Evolutionary conservation across 495 filamentous ascomycete species (phyloP), one percentile per base, ranked within the genome.

Genomic region (Penicillium canariense): DNA sequence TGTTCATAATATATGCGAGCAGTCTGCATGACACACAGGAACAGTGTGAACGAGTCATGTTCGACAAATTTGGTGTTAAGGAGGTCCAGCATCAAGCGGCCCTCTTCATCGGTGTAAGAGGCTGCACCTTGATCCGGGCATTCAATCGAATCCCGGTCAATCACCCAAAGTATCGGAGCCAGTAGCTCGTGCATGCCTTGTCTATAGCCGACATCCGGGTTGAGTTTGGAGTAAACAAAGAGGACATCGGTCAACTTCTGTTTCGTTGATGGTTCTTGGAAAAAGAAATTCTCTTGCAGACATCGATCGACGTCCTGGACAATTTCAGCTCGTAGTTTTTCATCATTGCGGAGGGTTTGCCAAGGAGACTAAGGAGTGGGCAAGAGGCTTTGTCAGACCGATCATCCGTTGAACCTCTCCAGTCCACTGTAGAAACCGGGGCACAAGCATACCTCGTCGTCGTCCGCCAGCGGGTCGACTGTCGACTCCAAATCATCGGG

Each of bases 161-260:
- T 75, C 9, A 90, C 89, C 85, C 91, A 96, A 9, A 97, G 73
- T 26, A 98, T 84, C 4, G 95, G 93, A 0, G 93, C 94, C 17
- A 97, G 77, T 20, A 98, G 69, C 69, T 98, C 94, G 66, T 98
- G 94, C 91, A 98, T 97, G 15, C 94, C 94, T 73, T 98, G 94
- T 23, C 95, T 84, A 61, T 98, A 98, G 15, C 91, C 87, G 38
- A 93, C 76, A 59, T 88, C 86, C 11, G 86, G 88, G 60, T 96
- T 93, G 39, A 96, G 84, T 69, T 96, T 97, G 66, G 91, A 92
- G 70, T 90, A 97, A 56, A 98, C 81, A 63, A 98, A 97, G 34
- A 97, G 73, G 34, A 97, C 83, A 66, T 97, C 90, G 18, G 91
- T 78, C 53, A 99, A 84, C 68, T 89, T 89, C 6, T 76, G 79